A percentile compares a stretch with the other conserved stretches of the same genome.
Evolutionary conservation across 257 asterid species (phyloP).

Genomic region (Rehmannia glutinosa): DNA sequence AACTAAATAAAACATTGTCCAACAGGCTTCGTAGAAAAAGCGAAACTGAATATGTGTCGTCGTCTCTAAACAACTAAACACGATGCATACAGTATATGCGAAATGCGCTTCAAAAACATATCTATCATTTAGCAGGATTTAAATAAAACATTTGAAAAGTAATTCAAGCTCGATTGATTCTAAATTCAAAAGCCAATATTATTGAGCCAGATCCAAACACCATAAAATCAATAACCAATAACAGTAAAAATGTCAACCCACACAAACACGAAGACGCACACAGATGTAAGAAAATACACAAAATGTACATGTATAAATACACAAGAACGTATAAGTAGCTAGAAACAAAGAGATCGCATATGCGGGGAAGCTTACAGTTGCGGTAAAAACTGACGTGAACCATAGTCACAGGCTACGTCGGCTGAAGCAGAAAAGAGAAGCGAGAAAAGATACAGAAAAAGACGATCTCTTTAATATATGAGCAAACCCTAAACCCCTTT

Average conservation of each 20-base stretch:
- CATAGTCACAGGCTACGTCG: constrained; percentile 23
- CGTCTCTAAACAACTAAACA: neutral
- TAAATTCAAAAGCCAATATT: neutral
- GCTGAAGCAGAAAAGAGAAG: constrained; percentile 3
- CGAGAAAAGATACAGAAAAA: neutral
- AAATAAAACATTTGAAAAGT: neutral
- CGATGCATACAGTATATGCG: neutral
- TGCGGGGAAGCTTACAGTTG: constrained; percentile 26
- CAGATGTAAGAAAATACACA: neutral
- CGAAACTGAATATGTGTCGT: neutral
- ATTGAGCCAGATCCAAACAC: neutral
- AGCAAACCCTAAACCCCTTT: constrained; percentile 28
- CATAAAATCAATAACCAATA: neutral
- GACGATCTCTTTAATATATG: neutral
- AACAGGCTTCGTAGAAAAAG: neutral
- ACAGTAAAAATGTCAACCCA: neutral
- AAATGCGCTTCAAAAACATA: neutral
- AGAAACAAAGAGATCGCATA: neutral
- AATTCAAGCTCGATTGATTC: neutral
- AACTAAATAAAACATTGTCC: neutral
- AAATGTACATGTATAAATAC: neutral
- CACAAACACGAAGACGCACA: neutral
- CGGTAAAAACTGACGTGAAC: constrained; percentile 43
- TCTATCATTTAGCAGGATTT: neutral
- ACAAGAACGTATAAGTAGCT: neutral